Evolutionary conservation across 768 basidiomycete species (phyloP).

Genomic region (Kondoa subrosea): DNA sequence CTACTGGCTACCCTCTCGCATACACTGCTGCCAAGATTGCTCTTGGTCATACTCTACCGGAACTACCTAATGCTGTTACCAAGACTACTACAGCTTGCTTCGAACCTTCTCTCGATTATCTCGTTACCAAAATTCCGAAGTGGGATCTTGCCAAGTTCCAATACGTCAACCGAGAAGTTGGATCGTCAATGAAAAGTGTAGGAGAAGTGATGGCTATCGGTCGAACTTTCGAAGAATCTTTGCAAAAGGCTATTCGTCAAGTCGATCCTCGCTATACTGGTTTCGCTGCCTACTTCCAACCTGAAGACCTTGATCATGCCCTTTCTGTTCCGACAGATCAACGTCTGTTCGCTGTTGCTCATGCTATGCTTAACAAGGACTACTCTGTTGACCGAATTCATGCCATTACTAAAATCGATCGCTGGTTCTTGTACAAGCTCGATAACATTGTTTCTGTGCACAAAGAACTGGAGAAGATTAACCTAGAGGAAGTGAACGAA

Average conservation of each 20-base stretch:
- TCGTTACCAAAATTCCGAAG: slow-evolving; percentile 98
- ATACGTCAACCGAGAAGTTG: slow-evolving; percentile 83
- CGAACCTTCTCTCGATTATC: slow-evolving; percentile 95
- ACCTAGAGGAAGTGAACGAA: slow-evolving; percentile 43
- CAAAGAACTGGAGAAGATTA: slow-evolving; percentile 51
- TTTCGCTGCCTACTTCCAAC: slow-evolving; percentile 82
- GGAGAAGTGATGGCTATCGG: slow-evolving; percentile 99
- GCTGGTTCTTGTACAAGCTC: slow-evolving; percentile 99
- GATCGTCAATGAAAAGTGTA: slow-evolving; percentile 97
- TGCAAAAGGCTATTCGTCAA: slow-evolving; percentile 96
- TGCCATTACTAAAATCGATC: slow-evolving; percentile 94
- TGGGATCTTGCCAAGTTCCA: slow-evolving; percentile 98
- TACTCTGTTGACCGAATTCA: slow-evolving; percentile 81
- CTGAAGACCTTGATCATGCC: slow-evolving; percentile 66
- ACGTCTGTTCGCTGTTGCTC: slow-evolving; percentile 88
- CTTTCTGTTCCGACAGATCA: slow-evolving; percentile 78
- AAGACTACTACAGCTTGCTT: slow-evolving; percentile 99
- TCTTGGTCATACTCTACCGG: slow-evolving; percentile 88
- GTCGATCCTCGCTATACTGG: slow-evolving; percentile 93
- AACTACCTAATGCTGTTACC: slow-evolving; percentile 95
- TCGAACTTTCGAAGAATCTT: slow-evolving; percentile 91
- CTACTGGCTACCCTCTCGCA: slow-evolving; percentile 94
- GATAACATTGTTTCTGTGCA: slow-evolving; percentile 93
- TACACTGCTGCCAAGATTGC: slow-evolving; percentile 99
- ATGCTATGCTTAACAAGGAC: slow-evolving; percentile 86